Base-by-base conservation (phyloP, 164 flowering plant species). In the Cinnamomum chago region DNA sequence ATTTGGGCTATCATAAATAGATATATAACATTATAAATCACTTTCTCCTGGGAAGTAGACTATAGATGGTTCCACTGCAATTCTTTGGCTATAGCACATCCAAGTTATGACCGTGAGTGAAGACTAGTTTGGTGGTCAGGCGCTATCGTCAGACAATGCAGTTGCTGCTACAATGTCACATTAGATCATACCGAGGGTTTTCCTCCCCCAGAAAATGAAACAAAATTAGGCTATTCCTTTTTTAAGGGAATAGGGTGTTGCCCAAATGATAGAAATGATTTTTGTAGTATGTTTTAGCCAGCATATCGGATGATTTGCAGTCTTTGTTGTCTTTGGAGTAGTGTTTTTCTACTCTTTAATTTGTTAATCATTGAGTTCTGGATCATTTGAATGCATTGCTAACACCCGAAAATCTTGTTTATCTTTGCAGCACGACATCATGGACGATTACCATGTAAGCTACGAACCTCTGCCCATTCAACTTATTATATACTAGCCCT, bases 371-470 rank as follows among this genome's bases (percentile, higher is more conserved):
- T 40, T 40, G 47, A 6, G 11, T 40, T 40, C 47, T 40, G 11
- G 47, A 40, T 40, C 23, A 27, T 33, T 35, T 15, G 5, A 51
- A 55, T 18, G 11, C n/a, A 22, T 7, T 67, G 50, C 78, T 75
- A 33, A 82, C 74, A 55, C 20, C 47, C 11, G 2, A 40, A 40
- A 52, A 52, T 62, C 13, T 58, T 73, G 13, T 20, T 68, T 58
- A 47, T 77, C 85, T 85, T 88, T 85, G 90, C 84, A 80, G 20
- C 85, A 50, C 24, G 85, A 83, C 28, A 22, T 83, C 75, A 3
- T 85, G 83, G 90, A 86, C 17, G 67, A 87, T 79, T 88, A 88
- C 82, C 92, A 88, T 82, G 92, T 87, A 87, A 84, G 92, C 51
- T 62, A 67, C 24, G 14, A 23, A 66, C 0, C 30, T 64, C 27